Base-by-base conservation (phyloP, 2,329 filamentous ascomycete genomes). In the Dryadomyces quercivorus region DNA sequence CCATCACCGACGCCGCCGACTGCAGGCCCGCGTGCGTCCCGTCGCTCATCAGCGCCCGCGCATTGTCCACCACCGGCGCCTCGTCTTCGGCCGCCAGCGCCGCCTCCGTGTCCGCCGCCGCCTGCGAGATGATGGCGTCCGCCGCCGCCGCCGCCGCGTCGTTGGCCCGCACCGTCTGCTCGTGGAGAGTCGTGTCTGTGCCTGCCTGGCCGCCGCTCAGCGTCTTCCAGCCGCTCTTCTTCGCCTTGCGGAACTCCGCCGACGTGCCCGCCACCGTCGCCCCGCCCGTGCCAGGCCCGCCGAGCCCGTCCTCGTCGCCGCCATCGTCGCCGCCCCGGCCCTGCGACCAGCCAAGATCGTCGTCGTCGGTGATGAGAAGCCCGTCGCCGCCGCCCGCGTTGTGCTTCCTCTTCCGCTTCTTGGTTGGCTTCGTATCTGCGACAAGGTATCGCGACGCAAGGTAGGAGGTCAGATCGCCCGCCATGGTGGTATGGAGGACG, bases 371-470 rank as follows among this genome's bases (percentile, higher is more conserved):
- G 56, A 85, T 84, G 51, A 84, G 73, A 31, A 86, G 75, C 42
- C 69, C 66, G 47, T 52, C 54, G 49, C 26, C 56, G 51, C 67
- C 58, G 52, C 67, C 63, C 31, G 65, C 63, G 34, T 64, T 63
- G 55, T 75, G 69, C 66, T 83, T 84, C 63, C 78, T 76, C 70
- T 85, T 85, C 58, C 79, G 75, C 65, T 84, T 85, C 64, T 84
- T 84, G 50, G 71, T 62, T 18, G 78, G 75, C 59, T 79, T 80
- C 6, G 74, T 69, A 58, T 81, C 76, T 44, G 84, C 82, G 1
- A 78, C 87, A 51, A 98, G 83, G 67, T 98, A 98, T 68, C 90
- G 93, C 59, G 88, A 85, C 42, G 92, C 91, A 40, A 98, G 81
- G 65, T 97, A 98, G 64, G 84, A 82, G 56, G 89, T 84, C 60